A percentile compares a stretch with the other conserved stretches of the same genome.
These are phyloP conservation scores for Rutstroemia sydowiana DNA, from an alignment of 2,329 filamentous ascomycete species.

Conservation along the genomic window DNA sequence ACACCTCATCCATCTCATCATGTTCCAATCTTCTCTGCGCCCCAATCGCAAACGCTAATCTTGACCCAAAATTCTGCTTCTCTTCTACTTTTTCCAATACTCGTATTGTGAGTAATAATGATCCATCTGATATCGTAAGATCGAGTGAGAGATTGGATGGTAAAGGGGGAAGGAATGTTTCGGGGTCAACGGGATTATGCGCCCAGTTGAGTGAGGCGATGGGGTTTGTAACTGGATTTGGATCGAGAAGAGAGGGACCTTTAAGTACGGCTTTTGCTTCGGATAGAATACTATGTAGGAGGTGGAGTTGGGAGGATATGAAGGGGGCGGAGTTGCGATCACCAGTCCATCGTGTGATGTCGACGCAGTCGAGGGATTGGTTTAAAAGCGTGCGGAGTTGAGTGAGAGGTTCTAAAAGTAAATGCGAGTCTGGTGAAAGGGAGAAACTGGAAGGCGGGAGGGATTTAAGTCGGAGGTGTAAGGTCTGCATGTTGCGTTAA, in stretches of 20 bases:
- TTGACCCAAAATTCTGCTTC: conserved; percentile 55
- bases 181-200: conserved; percentile 26
- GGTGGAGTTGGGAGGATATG: conserved; percentile 47
- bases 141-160: conserved; percentile 67
- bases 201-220: conserved; percentile 14
- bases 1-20: conserved; percentile 73
- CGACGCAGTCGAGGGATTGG: conserved; percentile 74
- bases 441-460: conserved; percentile 38
- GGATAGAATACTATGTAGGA: conserved; percentile 47
- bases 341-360: conserved; percentile 66
- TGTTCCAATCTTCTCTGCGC: conserved; percentile 59
- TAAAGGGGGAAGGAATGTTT: conserved; percentile 54
- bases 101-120: conserved; percentile 61
- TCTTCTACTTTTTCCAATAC: conserved; percentile 58
- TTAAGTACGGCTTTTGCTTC: conserved; percentile 47
- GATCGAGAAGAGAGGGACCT: conserved; percentile 38
- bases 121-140: conserved; percentile 62
- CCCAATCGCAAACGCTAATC: conserved; percentile 63
- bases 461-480: conserved; percentile 70
- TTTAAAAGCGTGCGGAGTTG: conserved; percentile 71
- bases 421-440: conserved; percentile 35
- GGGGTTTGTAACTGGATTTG: conserved; percentile 20
- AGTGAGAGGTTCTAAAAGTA: conserved; percentile 63
- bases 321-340: conserved; percentile 48
- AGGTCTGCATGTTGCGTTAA: conserved; percentile 42